phyloP scores from a whole-genome alignment of 192 early-diverging fungal species.

The Kappamyces sp. region DNA sequence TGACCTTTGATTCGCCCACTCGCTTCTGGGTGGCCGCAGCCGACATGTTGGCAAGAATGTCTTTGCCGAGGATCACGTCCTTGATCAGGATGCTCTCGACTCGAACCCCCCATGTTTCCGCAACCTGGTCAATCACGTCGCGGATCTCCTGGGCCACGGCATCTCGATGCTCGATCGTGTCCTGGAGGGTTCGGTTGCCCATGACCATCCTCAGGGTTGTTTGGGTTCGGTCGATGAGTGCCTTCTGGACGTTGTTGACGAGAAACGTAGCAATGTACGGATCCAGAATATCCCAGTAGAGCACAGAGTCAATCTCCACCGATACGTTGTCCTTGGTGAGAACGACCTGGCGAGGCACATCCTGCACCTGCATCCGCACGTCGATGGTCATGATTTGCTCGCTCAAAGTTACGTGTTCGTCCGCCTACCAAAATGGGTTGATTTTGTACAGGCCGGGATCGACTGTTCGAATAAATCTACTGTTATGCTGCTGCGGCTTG shows the following conservation, averaged over 20 bases:
- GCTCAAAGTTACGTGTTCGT: slow-evolving; percentile 14
- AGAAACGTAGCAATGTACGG: slow-evolving; percentile 69
- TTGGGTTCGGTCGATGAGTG: slow-evolving; percentile 82
- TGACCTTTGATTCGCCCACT: slow-evolving; percentile 85
- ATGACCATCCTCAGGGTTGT: slow-evolving; percentile 86
- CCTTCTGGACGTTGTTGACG: slow-evolving; percentile 68
- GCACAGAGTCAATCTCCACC: slow-evolving; percentile 75
- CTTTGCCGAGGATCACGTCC: slow-evolving; percentile 70
- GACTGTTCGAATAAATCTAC: slow-evolving; percentile 24
- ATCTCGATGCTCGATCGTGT: slow-evolving; percentile 83
- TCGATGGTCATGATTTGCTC: slow-evolving; percentile 32
- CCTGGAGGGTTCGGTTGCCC: slow-evolving; percentile 78
- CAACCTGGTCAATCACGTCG: slow-evolving; percentile 73
- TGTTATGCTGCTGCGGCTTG: background rate
- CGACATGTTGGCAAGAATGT: slow-evolving; percentile 76
- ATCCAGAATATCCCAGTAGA: slow-evolving; percentile 69
- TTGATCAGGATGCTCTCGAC: slow-evolving; percentile 78
- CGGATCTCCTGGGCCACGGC: slow-evolving; percentile 81
- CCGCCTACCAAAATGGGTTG: slow-evolving; percentile 23
- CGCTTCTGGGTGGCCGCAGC: slow-evolving; percentile 85
- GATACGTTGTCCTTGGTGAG: slow-evolving; percentile 91
- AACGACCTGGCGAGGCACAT: slow-evolving; percentile 65
- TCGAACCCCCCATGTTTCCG: slow-evolving; percentile 68
- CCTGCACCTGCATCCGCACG: slow-evolving; percentile 51
- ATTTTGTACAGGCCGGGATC: slow-evolving; percentile 45